phyloP scores from a whole-genome alignment of 345 rosid genomes.

The Nephelium lappaceum region DNA sequence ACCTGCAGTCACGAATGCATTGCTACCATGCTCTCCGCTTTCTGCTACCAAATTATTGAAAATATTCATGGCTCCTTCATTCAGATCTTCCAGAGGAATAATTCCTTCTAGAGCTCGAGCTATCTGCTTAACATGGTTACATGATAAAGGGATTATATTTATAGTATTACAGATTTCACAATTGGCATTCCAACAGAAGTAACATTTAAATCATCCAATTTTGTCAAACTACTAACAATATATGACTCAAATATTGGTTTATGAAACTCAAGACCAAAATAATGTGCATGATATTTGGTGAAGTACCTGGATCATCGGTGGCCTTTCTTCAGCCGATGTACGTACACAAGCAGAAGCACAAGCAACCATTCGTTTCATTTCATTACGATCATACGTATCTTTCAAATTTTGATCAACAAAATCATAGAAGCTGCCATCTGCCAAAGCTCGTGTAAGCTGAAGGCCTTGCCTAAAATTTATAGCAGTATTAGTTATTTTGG shows the following conservation, averaged over 20 bases:
- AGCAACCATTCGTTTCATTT: constrained; percentile 71
- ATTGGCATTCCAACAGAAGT: background rate
- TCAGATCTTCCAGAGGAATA: constrained; percentile 58
- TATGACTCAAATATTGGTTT: background rate
- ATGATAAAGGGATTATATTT: constrained; percentile 3
- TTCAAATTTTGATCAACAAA: constrained; percentile 62
- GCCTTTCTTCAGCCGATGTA: constrained; percentile 70
- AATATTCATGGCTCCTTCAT: constrained; percentile 52
- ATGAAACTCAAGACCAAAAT: background rate
- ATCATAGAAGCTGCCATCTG: constrained; percentile 45
- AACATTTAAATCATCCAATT: background rate
- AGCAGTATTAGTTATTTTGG: constrained; percentile 13
- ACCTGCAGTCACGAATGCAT: constrained; percentile 52
- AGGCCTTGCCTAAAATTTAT: constrained; percentile 71
- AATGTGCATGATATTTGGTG: constrained; percentile 14
- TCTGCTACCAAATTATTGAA: constrained; percentile 70
- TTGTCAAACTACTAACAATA: background rate
- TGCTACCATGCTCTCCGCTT: constrained; percentile 56
- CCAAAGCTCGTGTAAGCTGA: constrained; percentile 59
- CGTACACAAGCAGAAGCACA: constrained; percentile 85
- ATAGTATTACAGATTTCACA: background rate
- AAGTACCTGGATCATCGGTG: constrained; percentile 35
- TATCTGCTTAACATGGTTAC: constrained; percentile 44
- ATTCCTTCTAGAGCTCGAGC: constrained; percentile 87
- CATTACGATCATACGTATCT: constrained; percentile 37